These are phyloP conservation scores for Xylaria sp. DNA, from an alignment of 2,329 filamentous ascomycete species.

Conservation along the genomic window DNA sequence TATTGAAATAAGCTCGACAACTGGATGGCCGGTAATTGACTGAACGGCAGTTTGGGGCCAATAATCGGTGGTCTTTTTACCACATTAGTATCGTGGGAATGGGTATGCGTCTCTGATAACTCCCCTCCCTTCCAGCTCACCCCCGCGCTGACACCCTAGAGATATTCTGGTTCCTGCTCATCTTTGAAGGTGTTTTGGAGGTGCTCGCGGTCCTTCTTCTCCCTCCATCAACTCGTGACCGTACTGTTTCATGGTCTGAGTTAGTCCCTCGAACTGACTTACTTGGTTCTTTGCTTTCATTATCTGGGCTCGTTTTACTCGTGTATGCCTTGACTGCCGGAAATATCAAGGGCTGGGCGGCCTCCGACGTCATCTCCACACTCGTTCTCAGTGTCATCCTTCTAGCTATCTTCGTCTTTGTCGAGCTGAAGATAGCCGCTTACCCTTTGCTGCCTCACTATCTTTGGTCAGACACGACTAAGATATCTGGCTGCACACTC, in stretches of 20 bases:
- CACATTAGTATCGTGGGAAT: slow-evolving; percentile 7
- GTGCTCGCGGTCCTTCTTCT: neutral
- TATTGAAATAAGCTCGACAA: neutral
- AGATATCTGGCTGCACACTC: neutral
- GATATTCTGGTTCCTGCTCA: slow-evolving; percentile 12
- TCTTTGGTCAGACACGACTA: neutral
- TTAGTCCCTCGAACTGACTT: neutral
- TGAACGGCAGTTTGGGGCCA: slow-evolving; percentile 6
- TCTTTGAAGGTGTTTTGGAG: slow-evolving; percentile 2
- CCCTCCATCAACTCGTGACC: neutral
- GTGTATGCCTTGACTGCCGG: neutral
- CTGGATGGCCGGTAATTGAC: too few relatives aligned
- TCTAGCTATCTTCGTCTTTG: neutral
- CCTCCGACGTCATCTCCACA: neutral
- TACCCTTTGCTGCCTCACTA: neutral
- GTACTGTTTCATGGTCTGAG: neutral
- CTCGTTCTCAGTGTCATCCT: neutral
- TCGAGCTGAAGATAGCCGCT: neutral
- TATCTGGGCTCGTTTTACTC: neutral
- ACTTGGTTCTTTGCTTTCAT: neutral
- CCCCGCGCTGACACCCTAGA: neutral
- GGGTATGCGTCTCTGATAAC: neutral
- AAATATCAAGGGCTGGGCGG: neutral
- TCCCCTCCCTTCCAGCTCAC: neutral
- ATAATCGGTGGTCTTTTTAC: slow-evolving; percentile 9